Evolutionary conservation across 331 rosid genomes (phyloP), one percentile per base, ranked within the genome.

Genomic region (Stylosanthes scabra): DNA sequence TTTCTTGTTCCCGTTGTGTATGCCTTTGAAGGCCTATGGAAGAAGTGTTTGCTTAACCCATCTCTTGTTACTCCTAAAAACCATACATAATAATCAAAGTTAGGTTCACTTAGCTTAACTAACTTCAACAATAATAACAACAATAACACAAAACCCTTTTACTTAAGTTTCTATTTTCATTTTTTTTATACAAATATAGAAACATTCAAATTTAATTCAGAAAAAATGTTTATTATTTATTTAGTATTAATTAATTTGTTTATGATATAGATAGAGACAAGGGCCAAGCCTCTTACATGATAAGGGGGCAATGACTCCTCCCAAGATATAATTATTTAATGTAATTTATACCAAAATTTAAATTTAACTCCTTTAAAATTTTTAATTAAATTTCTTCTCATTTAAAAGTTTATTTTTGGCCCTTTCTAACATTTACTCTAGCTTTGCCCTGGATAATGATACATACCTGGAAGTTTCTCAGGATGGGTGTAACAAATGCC

Each of bases 401-500:
- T n/a, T n/a, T n/a, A n/a, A n/a, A n/a, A n/a, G n/a, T n/a, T n/a
- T n/a, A n/a, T n/a, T n/a, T n/a, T n/a, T n/a, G n/a, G n/a, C n/a
- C n/a, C n/a, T n/a, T n/a, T n/a, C n/a, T n/a, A n/a, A n/a, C n/a
- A n/a, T n/a, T n/a, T n/a, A n/a, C n/a, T n/a, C n/a, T n/a, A n/a
- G n/a, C n/a, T n/a, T n/a, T n/a, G n/a, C n/a, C n/a, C n/a, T n/a
- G n/a, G n/a, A n/a, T n/a, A n/a, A n/a, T n/a, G n/a, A 20, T 45
- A 27, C 8, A 50, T 10, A 90, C 97, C 97, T 77, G 97, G 97
- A 63, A 91, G 92, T 84, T 91, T 91, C 77, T 91, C 97, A 52
- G 97, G 97, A 83, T 91, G 97, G 81, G 97, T 91, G 61, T 91
- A 91, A 71, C 97, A 91, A 82, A 91, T 91, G 25, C 97, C 97